phyloP scores from a whole-genome alignment of 257 asterid species.

The Solanum paucissectum region DNA sequence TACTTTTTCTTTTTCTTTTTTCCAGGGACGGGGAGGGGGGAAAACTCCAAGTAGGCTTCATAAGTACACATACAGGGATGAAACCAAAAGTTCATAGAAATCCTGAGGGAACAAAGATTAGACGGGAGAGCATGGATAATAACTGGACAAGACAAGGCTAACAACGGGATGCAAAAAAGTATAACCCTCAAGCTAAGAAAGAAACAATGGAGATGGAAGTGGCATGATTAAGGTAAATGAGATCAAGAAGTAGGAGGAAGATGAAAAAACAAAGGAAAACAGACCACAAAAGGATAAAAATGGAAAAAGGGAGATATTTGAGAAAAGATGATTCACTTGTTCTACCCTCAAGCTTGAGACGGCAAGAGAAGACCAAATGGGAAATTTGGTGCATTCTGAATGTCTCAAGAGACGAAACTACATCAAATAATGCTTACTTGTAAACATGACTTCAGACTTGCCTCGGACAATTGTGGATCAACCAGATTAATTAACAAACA shows the following conservation, averaged over 20 bases:
- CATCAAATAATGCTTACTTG: background rate
- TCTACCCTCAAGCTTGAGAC: background rate
- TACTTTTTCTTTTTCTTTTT: background rate
- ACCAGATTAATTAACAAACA: background rate
- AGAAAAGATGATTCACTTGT: background rate
- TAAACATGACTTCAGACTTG: background rate
- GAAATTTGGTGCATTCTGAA: background rate
- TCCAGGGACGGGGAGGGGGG: background rate
- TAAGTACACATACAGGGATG: background rate
- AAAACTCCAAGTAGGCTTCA: background rate
- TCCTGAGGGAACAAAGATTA: background rate
- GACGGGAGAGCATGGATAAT: background rate
- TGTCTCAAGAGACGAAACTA: background rate
- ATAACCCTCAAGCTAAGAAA: background rate
- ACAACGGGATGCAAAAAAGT: background rate
- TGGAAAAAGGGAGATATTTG: background rate
- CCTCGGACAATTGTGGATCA: background rate
- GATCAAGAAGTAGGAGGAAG: background rate
- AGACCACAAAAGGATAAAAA: background rate
- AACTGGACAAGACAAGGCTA: background rate
- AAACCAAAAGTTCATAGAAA: background rate
- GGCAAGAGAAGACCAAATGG: background rate
- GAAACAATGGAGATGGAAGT: background rate
- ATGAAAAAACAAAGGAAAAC: background rate
- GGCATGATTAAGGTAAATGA: background rate